Evolutionary conservation across 176 grass and related monocot species (phyloP).

Genomic region (Oropetium thomaeum): DNA sequence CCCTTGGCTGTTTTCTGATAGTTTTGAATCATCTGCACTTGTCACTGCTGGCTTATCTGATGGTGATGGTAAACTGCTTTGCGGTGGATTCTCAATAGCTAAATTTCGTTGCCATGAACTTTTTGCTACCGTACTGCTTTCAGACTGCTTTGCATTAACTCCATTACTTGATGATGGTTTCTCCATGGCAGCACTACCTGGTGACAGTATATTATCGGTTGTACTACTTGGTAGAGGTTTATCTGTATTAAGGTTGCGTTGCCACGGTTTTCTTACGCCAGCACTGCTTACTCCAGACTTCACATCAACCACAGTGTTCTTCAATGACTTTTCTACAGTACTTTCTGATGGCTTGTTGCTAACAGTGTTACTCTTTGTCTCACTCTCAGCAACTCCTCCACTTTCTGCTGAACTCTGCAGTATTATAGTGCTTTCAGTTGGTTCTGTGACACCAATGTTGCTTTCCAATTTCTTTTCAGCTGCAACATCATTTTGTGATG

Average conservation of each 20-base stretch:
- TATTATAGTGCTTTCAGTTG: conserved; percentile 25
- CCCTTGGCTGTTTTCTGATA: conserved; percentile 38
- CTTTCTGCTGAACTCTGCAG: conserved; percentile 17
- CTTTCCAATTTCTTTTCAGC: conserved; percentile 25
- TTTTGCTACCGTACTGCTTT: conserved; percentile 36
- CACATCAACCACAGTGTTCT: conserved; percentile 34
- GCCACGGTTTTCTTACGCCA: conserved; percentile 40
- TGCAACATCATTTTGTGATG: conserved; percentile 25
- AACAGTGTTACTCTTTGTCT: conserved; percentile 22
- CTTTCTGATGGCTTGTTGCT: conserved; percentile 32
- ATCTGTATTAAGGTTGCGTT: conserved; percentile 28
- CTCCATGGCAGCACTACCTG: conserved; percentile 21
- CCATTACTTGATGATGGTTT: conserved; percentile 43
- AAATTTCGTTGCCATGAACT: conserved; percentile 27
- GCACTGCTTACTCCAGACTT: conserved; percentile 33
- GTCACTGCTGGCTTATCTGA: conserved; percentile 22
- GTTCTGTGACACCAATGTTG: conserved; percentile 24
- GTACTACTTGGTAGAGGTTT: conserved; percentile 22
- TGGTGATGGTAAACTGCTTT: conserved; percentile 23
- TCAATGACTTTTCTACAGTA: conserved; percentile 20
- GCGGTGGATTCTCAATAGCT: conserved; percentile 23
- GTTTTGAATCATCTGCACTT: conserved; percentile 30
- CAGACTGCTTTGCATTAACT: conserved; percentile 21
- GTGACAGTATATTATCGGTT: conserved; percentile 30
- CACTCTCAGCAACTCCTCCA: conserved; percentile 15